Percentiles rank a stretch among this genome's conserved stretches.
These are phyloP conservation scores for Myxozyma vanderwaltii DNA, from an alignment of 805 yeast species.

Conservation along the genomic window DNA sequence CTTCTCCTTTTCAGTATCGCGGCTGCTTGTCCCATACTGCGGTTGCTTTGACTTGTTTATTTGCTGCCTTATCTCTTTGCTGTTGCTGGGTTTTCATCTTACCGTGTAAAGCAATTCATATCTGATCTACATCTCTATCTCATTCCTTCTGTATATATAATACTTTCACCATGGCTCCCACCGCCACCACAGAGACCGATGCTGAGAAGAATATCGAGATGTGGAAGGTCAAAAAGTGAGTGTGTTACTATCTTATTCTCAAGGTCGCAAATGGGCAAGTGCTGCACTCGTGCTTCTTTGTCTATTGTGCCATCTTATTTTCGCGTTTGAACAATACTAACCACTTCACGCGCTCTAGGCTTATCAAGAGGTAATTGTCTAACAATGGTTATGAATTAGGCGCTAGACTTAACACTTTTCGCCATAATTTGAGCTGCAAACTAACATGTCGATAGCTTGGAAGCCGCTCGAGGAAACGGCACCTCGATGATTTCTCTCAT, in stretches of 20 bases:
- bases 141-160: not conserved
- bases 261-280: not conserved
- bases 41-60: too few relatives aligned
- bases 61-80: not conserved
- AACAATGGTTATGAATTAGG: not conserved
- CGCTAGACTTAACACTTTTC: too few relatives aligned
- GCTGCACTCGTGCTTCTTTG: too few relatives aligned
- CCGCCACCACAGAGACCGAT: conserved; percentile 53
- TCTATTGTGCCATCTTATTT: too few relatives aligned
- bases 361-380: conserved; percentile 39
- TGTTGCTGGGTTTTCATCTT: not conserved
- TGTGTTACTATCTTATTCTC: not conserved
- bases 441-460: conserved; percentile 53
- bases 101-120: too few relatives aligned
- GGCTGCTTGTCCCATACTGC: too few relatives aligned
- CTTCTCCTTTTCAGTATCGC: too few relatives aligned
- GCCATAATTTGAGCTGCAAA: too few relatives aligned
- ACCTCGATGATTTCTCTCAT: conserved; percentile 97
- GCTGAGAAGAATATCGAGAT: conserved; percentile 97
- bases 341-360: conserved; percentile 25
- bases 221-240: conserved; percentile 92
- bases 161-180: conserved; percentile 44
- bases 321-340: not conserved
- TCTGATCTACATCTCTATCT: not conserved
- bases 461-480: conserved; percentile 96